These are phyloP conservation scores for Euclidium syriacum DNA, from an alignment of 345 rosid species.

Conservation along the genomic window DNA sequence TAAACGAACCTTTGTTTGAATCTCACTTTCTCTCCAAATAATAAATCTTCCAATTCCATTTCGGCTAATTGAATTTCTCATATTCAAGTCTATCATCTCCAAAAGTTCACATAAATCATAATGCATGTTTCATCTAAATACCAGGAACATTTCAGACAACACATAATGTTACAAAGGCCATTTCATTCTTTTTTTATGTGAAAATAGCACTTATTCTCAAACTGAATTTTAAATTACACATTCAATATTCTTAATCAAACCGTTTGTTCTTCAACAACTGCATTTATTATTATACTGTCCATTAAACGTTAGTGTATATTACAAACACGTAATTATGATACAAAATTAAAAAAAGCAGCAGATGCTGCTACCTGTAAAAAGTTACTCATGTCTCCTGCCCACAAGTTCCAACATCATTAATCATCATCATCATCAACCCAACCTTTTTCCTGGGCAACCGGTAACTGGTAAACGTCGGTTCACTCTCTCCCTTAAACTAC, in stretches of 20 bases:
- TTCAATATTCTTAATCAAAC: too few species aligned
- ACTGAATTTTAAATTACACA: too few species aligned
- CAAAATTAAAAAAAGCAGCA: conserved; percentile 7
- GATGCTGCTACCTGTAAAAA: conserved; percentile 29
- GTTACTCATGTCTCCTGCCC: conserved; percentile 25
- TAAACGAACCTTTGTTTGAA: conserved; percentile 19
- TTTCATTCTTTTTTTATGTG: too few species aligned
- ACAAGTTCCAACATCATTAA: conserved; percentile 34
- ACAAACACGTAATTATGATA: conserved; percentile 11
- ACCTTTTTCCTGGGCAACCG: background rate
- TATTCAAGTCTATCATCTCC: background rate
- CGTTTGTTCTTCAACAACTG: too few species aligned
- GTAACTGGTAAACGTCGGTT: conserved; percentile 21
- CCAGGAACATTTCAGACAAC: background rate
- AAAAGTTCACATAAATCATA: background rate
- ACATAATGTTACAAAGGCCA: too few species aligned
- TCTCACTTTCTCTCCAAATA: background rate
- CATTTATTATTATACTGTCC: too few species aligned
- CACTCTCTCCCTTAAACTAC: conserved; percentile 7
- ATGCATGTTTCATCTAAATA: background rate
- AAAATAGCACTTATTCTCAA: background rate
- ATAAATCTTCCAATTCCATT: background rate
- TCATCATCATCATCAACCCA: conserved; percentile 29
- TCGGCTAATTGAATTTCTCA: background rate
- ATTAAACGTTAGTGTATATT: too few species aligned